Percentiles rank a stretch among this genome's conserved stretches.
Evolutionary conservation across 1,284 basidiomycete species (phyloP).

Genomic region (Pulchroboletus neoregius): DNA sequence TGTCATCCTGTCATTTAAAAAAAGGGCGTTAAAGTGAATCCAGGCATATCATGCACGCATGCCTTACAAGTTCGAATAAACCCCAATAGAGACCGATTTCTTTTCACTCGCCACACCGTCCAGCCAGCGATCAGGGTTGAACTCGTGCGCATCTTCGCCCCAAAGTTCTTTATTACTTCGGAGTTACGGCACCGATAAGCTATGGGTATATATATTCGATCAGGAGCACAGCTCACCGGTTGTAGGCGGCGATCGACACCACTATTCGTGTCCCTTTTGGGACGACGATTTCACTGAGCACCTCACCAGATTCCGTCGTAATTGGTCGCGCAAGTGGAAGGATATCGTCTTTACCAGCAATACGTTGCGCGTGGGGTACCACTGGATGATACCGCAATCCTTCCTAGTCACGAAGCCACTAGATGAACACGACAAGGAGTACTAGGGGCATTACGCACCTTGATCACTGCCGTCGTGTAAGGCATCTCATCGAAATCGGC

Average conservation of each 20-base stretch:
- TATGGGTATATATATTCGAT: not conserved
- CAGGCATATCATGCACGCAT: not conserved
- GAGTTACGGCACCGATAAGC: not conserved
- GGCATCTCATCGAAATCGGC: constrained; percentile 51
- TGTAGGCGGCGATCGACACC: constrained; percentile 37
- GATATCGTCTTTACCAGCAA: constrained; percentile 40
- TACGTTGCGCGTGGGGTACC: constrained; percentile 34
- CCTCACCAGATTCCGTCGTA: constrained; percentile 34
- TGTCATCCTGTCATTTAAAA: constrained; percentile 34
- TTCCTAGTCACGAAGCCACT: constrained; percentile 29
- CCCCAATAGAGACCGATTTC: constrained; percentile 41
- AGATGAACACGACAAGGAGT: too few relatives aligned
- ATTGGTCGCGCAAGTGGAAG: constrained; percentile 44
- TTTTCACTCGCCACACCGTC: too few relatives aligned
- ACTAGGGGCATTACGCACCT: constrained; percentile 35
- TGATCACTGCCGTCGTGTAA: constrained; percentile 48
- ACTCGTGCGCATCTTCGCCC: constrained; percentile 49
- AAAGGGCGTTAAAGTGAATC: not conserved
- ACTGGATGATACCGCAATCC: constrained; percentile 39
- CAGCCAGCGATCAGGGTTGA: too few relatives aligned
- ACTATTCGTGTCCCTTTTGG: constrained; percentile 35
- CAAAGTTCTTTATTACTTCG: constrained; percentile 43
- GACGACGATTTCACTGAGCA: constrained; percentile 36
- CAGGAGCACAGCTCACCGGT: constrained; percentile 27
- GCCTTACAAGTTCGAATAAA: constrained; percentile 50